A percentile compares a stretch with the other conserved stretches of the same genome.
Evolutionary conservation across 768 basidiomycete genomes (phyloP).

Genomic region (Lentinula lateritia): DNA sequence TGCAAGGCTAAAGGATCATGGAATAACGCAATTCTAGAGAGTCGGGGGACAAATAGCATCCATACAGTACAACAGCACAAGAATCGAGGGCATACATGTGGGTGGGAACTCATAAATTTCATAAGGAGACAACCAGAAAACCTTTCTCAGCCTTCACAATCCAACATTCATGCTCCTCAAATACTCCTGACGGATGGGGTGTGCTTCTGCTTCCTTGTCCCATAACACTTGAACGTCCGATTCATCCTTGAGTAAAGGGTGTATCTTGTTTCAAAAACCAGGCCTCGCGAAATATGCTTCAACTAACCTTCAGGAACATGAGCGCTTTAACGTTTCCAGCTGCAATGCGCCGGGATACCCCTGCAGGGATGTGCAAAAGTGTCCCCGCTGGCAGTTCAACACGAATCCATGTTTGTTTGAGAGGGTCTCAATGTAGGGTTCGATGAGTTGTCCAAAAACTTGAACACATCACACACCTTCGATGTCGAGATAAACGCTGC

Average conservation of each 20-base stretch:
- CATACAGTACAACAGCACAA: too few species aligned
- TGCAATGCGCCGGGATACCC: neutral
- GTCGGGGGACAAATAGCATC: too few species aligned
- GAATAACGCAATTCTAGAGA: too few species aligned
- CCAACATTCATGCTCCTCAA: neutral
- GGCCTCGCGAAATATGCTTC: neutral
- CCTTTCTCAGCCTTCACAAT: neutral
- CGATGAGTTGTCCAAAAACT: neutral
- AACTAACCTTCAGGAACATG: neutral
- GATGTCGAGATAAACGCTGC: neutral
- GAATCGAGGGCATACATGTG: too few species aligned
- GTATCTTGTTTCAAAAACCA: too few species aligned
- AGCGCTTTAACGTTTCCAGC: neutral
- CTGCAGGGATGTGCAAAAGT: neutral
- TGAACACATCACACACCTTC: neutral
- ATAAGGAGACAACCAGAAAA: too few species aligned
- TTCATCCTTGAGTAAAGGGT: neutral
- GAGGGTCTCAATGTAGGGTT: neutral
- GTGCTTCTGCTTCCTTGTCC: neutral
- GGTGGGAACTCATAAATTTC: too few species aligned
- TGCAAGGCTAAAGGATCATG: too few species aligned
- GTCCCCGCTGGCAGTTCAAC: neutral
- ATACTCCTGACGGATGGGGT: neutral
- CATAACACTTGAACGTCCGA: neutral
- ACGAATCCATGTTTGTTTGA: neutral